Evolutionary conservation across 1,284 basidiomycete species (phyloP).

Genomic region (Naganishia sp.): DNA sequence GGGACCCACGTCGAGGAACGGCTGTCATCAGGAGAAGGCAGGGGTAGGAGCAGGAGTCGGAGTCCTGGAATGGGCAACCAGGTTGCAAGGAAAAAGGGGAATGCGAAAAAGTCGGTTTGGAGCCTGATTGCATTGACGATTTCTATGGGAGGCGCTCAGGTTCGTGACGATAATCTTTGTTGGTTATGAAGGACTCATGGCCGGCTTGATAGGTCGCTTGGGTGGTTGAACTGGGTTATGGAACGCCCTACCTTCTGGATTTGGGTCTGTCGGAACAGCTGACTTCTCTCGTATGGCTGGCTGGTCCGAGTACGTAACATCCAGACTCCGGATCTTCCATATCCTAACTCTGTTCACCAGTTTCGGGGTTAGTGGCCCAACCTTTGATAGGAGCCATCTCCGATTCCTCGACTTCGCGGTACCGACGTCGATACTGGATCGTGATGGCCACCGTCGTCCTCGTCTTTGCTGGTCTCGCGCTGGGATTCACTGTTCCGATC

Average conservation of each 20-base stretch:
- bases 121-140: conserved; percentile 58
- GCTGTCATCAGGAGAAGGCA: not conserved
- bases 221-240: conserved; percentile 66
- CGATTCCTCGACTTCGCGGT: conserved; percentile 84
- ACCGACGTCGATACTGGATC: conserved; percentile 87
- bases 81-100: conserved; percentile 21
- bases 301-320: conserved; percentile 65
- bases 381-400: conserved; percentile 94
- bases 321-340: too few relatives aligned
- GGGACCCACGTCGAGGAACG: not conserved
- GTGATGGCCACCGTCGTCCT: conserved; percentile 74
- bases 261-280: conserved; percentile 87
- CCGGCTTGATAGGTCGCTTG: conserved; percentile 73
- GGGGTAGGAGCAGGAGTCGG: conserved; percentile 9
- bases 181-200: conserved; percentile 48
- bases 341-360: conserved; percentile 24
- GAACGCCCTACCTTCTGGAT: conserved; percentile 86
- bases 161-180: conserved; percentile 27
- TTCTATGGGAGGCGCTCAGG: conserved; percentile 74
- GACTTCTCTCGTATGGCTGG: conserved; percentile 94
- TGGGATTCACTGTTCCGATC: conserved; percentile 81
- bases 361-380: conserved; percentile 90
- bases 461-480: conserved; percentile 55
- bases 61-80: conserved; percentile 15
- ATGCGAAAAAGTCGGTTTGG: conserved; percentile 41